Evolutionary conservation across 2,329 filamentous ascomycete genomes (phyloP), one percentile per base, ranked within the genome.

Genomic region (Achaetomium macrosporum): DNA sequence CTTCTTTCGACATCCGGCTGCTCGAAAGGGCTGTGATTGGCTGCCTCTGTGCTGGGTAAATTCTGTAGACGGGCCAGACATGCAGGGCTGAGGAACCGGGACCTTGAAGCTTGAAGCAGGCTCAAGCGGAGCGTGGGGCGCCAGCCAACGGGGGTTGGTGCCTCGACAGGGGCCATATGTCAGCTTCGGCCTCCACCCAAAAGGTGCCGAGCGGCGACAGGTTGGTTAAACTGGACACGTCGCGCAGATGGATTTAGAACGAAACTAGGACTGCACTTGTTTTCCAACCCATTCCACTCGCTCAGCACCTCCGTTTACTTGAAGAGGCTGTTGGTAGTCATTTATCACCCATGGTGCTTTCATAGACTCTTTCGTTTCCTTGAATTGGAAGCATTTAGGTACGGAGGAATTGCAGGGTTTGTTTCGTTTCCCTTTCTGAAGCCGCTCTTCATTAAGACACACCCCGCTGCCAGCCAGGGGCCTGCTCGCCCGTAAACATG

Each of bases 401-500:
- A 33, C 16, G 44, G 31, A 15, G 45, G 36, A 47, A 25, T 47
- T 53, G 19, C 42, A 33, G 44, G 51, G 36, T 54, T 44, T 17
- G 19, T 40, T 46, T 48, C 16, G 4, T 30, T 50, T 53, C 39
- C 33, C 33, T 13, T 47, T 39, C 44, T 42, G 20, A 35, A 46
- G 45, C 41, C 36, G 39, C 46, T 50, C 54, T 47, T 52, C 55
- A 40, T 51, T 35, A 40, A 60, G 41, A 51, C 50, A 45, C 45
- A 30, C 57, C 56, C 55, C 49, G 50, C 46, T 50, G 43, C 50
- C 35, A 53, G 16, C 54, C 42, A 49, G 54, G 46, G 51, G 41
- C 51, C 40, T 25, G 40, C 44, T 53, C 49, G 45, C 46, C 51
- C 39, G 51, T 50, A 41, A 61, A 54, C 54, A 86, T 87, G 83